Conservation (phyloP, 2,329 filamentous ascomycete species). For the Hymenoscyphus linearis region DNA sequence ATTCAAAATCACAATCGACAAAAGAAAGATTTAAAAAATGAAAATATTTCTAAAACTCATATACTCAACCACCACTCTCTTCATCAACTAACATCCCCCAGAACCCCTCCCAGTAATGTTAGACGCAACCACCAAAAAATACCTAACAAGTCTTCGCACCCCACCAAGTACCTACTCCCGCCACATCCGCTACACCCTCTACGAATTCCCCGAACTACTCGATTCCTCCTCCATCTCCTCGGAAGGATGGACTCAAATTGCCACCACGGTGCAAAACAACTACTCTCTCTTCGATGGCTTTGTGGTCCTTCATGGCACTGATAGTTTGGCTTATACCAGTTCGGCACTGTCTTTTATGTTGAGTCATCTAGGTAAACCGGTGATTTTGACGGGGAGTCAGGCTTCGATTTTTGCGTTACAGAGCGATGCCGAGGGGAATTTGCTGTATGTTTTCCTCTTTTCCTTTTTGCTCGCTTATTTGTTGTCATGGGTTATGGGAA, state of each 20-base stretch:
- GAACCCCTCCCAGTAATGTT: constrained; percentile 31
- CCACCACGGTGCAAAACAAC: constrained; percentile 52
- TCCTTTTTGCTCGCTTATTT: neutral
- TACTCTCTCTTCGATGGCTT: constrained; percentile 67
- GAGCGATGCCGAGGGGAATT: constrained; percentile 66
- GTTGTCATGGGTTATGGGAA: neutral
- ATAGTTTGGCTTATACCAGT: constrained; percentile 63
- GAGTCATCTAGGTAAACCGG: constrained; percentile 64
- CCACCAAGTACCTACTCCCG: constrained; percentile 59
- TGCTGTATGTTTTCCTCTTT: constrained; percentile 38
- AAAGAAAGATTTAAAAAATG: neutral
- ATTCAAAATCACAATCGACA: neutral
- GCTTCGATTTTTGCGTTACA: constrained; percentile 67
- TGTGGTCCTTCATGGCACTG: constrained; percentile 67
- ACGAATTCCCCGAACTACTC: constrained; percentile 63
- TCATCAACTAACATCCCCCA: constrained; percentile 11
- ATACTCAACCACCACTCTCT: neutral
- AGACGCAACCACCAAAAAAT: constrained; percentile 21
- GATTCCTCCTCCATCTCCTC: constrained; percentile 69
- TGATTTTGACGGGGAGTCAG: constrained; percentile 60
- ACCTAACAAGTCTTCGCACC: constrained; percentile 42
- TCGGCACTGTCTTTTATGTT: constrained; percentile 72
- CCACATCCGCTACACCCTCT: constrained; percentile 60
- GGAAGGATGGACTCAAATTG: constrained; percentile 66
- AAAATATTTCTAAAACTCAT: neutral